These are phyloP conservation scores for Populus hybrid DNA, from an alignment of 441 rosid species.

Conservation along the genomic window DNA sequence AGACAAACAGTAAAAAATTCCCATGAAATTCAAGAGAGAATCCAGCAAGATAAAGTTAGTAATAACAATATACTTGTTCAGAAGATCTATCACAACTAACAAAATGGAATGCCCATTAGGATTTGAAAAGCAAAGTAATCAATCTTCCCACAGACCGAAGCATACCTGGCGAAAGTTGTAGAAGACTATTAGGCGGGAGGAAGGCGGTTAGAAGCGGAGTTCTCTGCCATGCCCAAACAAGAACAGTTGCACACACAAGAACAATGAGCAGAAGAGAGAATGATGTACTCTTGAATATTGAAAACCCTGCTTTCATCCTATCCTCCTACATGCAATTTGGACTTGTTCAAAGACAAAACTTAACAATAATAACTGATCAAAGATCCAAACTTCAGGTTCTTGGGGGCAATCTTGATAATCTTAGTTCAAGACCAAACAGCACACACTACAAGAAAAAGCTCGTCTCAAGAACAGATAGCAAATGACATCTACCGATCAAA, in stretches of 20 bases:
- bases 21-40: neutral
- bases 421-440: neutral
- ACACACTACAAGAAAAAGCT: neutral
- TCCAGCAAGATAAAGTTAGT: no score
- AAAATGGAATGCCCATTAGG: neutral
- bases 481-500: no score
- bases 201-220: constrained; percentile 45
- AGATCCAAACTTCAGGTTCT: neutral
- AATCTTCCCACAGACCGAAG: neutral
- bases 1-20: neutral
- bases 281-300: constrained; percentile 49
- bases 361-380: neutral
- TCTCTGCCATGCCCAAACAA: constrained; percentile 73
- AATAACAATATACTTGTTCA: neutral
- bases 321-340: neutral
- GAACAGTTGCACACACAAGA: constrained; percentile 50
- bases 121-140: neutral
- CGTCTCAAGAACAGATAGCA: no score
- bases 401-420: neutral
- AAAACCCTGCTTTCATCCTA: constrained; percentile 69
- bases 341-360: no score
- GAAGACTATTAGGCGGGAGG: constrained; percentile 46
- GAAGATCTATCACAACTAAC: neutral
- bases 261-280: constrained; percentile 59
- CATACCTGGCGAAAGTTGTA: constrained; percentile 60